Evolutionary conservation across 257 asterid species (phyloP).

Genomic region (Petunia axillaris): DNA sequence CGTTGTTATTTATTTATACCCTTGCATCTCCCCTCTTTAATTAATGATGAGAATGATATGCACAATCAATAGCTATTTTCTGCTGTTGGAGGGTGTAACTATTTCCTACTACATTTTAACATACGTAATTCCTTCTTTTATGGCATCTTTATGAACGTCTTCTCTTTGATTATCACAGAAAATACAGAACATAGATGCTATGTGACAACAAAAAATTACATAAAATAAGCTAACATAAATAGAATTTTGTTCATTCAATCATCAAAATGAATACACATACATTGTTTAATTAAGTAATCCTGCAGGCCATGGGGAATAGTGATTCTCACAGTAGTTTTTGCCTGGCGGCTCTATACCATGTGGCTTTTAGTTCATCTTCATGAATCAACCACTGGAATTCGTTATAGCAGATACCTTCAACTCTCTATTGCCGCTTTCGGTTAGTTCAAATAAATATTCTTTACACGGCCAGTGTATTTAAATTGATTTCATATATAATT

Average conservation of each 20-base stretch:
- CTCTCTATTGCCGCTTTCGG: conserved; percentile 66
- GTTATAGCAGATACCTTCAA: conserved; percentile 68
- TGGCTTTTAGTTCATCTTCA: conserved; percentile 69
- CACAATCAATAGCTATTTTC: not conserved
- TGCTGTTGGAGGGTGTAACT: not conserved
- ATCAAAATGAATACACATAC: not conserved
- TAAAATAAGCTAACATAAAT: not conserved
- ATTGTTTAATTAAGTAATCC: not conserved
- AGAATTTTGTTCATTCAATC: not conserved
- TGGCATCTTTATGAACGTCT: too few relatives aligned
- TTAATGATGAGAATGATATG: not conserved
- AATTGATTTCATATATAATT: too few relatives aligned
- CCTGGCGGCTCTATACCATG: conserved; percentile 73
- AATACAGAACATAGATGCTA: too few relatives aligned
- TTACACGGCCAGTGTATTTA: too few relatives aligned
- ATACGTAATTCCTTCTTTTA: not conserved
- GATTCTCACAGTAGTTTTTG: conserved; percentile 37
- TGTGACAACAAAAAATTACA: too few relatives aligned
- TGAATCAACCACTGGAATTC: conserved; percentile 52
- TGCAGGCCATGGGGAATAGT: conserved; percentile 62
- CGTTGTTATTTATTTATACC: not conserved
- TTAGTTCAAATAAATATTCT: conserved; percentile 15
- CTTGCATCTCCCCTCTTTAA: not conserved
- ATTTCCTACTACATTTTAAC: not conserved
- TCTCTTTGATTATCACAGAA: too few relatives aligned